A percentile compares a stretch with the other conserved stretches of the same genome.
These are phyloP conservation scores for Penicillium egyptiacum DNA, from an alignment of 495 filamentous ascomycete genomes.

Conservation along the genomic window DNA sequence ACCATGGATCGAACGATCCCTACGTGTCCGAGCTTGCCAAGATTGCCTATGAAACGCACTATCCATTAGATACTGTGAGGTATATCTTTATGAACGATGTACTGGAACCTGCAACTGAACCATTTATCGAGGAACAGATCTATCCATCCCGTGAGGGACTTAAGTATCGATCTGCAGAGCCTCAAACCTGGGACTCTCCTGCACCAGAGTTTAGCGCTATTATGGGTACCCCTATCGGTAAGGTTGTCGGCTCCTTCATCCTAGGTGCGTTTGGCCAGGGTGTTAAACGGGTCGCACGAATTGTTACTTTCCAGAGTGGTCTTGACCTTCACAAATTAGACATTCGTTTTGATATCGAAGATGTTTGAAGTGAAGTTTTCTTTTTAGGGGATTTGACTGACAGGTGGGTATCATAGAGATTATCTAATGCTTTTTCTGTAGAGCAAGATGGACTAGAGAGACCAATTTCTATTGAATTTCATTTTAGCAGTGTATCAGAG, in stretches of 20 bases:
- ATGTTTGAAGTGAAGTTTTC: neutral
- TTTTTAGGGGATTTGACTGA: no score
- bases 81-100: neutral
- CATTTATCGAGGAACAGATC: neutral
- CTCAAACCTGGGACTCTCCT: neutral
- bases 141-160: neutral
- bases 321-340: neutral
- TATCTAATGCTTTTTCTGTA: no score
- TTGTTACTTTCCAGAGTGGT: neutral
- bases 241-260: slow-evolving; percentile 1
- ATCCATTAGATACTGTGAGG: neutral
- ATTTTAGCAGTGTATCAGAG: no score
- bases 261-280: slow-evolving; percentile 5
- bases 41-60: neutral
- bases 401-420: no score
- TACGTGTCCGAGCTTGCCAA: neutral
- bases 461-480: no score
- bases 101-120: neutral
- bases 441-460: no score
- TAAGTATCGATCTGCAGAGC: neutral
- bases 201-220: slow-evolving; percentile 1
- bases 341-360: slow-evolving; percentile 5
- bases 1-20: neutral
- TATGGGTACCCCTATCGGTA: slow-evolving; percentile 4
- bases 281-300: slow-evolving; percentile 1